Percentiles rank a stretch among this genome's conserved stretches.
Conservation (phyloP, 768 basidiomycete genomes). For the Mrakia gelida region DNA sequence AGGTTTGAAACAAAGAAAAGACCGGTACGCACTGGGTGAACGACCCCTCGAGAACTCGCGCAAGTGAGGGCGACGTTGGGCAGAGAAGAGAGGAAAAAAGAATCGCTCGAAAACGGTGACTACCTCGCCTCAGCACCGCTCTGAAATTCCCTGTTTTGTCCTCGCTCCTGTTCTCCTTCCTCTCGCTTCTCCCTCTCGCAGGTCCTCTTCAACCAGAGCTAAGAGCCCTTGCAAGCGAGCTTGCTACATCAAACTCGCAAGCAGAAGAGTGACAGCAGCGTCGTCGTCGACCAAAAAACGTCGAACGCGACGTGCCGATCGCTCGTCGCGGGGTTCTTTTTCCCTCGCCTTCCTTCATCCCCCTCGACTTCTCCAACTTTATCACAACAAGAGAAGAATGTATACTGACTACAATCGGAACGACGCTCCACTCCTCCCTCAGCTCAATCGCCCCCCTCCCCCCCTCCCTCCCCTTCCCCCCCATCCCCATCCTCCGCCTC, state of each 20-base stretch:
- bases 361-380: neutral
- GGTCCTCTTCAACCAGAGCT: neutral
- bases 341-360: neutral
- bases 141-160: neutral
- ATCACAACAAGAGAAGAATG: neutral
- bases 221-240: neutral
- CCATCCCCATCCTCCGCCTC: neutral
- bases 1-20: no score
- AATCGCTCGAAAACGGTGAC: neutral
- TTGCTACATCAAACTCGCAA: neutral
- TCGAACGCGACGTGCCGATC: neutral
- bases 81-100: neutral
- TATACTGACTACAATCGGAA: no score
- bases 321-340: no score
- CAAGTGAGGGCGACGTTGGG: no score
- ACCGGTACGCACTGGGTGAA: no score
- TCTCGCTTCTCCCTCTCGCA: neutral
- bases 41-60: no score
- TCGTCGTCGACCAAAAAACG: no score
- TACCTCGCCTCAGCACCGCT: neutral
- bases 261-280: neutral
- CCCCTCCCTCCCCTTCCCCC: neutral
- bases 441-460: neutral
- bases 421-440: no score
- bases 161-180: neutral